phyloP scores from a whole-genome alignment of 441 rosid genomes.

The Manihot esculenta region DNA sequence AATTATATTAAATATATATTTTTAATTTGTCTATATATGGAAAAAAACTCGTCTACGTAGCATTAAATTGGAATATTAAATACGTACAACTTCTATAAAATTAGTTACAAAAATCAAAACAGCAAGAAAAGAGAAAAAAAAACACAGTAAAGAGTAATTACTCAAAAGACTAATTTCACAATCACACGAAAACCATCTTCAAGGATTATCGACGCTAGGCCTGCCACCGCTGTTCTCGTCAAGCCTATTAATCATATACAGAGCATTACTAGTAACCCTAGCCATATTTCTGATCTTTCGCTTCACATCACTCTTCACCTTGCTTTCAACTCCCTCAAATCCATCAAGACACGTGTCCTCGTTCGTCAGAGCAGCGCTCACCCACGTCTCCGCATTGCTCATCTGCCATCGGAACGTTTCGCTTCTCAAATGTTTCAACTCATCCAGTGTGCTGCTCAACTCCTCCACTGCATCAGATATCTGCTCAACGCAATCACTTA shows the following conservation, averaged over 20 bases:
- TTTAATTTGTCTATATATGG: no score
- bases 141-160: not conserved
- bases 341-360: conserved; percentile 89
- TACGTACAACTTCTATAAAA: not conserved
- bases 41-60: no score
- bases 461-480: conserved; percentile 67
- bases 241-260: conserved; percentile 68
- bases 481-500: conserved; percentile 68
- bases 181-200: conserved; percentile 25
- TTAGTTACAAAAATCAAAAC: no score
- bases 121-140: no score
- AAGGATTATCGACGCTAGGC: conserved; percentile 26
- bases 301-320: conserved; percentile 42
- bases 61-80: no score
- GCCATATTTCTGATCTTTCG: conserved; percentile 56
- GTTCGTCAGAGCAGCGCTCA: conserved; percentile 68
- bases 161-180: not conserved
- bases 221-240: conserved; percentile 42
- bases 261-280: conserved; percentile 72
- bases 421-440: conserved; percentile 54
- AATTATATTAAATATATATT: no score
- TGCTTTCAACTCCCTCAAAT: conserved; percentile 44
- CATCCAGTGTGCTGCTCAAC: conserved; percentile 44
- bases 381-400: conserved; percentile 86
- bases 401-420: conserved; percentile 55